Evolutionary conservation across 2,329 filamentous ascomycete species (phyloP), one percentile per base, ranked within the genome.

Genomic region (Colletotrichum salicis): DNA sequence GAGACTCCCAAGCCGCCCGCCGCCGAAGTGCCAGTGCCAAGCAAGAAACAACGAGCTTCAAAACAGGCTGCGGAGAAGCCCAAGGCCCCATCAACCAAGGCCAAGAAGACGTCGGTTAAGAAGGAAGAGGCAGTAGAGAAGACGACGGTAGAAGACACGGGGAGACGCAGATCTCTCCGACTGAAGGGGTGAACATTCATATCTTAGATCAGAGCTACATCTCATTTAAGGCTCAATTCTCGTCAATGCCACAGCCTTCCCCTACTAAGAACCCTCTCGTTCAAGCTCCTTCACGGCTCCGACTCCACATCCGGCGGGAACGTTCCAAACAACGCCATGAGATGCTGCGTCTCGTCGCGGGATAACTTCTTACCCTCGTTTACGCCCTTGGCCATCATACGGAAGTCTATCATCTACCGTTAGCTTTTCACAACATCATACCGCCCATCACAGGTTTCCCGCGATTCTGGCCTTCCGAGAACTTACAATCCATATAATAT

Each of bases 241-340:
- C 41, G 0, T 45, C 5, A 10, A 48, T 41, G 45, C 27, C 51
- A 31, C 37, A 41, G 29, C 31, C 41, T 15, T 48, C 6, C 24
- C 2, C 11, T 1, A 7, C 12, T 5, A 33, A 41, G 12, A 24
- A 4, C 4, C n/a, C 56, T 5, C 29, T 15, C 29, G 19, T 29
- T 19, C n/a, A 15, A 24, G 2, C 4, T 19, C 7, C 35, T 48
- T 76, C 70, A 80, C 11, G 79, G 77, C 64, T 80, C 79, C 29
- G 79, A 79, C 55, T 80, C 79, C n/a, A 80, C 77, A 54, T 78
- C 78, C 5, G 79, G 78, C 2, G 81, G 79, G 51, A 81, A 82
- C 0, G 80, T 82, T 3, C 79, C 80, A 73, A 82, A 82, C 57
- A 82, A 67, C 5, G 79, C 78, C 80, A 82, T 82, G 51, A 82